Percentiles rank a stretch among this genome's conserved stretches.
Evolutionary conservation across 495 filamentous ascomycete genomes (phyloP).

Genomic region (Hypoxylon lienhwacheense): DNA sequence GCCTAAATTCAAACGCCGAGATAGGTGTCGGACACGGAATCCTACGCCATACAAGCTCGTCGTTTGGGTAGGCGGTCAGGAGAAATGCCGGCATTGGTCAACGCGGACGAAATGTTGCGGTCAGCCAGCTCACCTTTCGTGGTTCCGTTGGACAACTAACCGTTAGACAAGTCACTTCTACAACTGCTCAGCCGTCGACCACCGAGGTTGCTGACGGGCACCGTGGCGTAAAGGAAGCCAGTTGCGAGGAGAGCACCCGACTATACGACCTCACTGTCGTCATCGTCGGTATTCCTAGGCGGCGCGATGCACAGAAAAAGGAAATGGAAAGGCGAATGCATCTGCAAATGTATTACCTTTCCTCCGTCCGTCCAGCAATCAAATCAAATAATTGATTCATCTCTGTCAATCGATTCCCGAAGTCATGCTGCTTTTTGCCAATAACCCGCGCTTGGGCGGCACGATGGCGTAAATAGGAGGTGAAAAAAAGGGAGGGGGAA

Average conservation of each 20-base stretch:
- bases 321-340: slow-evolving; percentile 8
- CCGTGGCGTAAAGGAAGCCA: slow-evolving; percentile 31
- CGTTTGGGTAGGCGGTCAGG: slow-evolving; percentile 33
- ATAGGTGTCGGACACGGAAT: slow-evolving; percentile 15
- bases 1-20: slow-evolving; percentile 38
- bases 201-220: slow-evolving; percentile 25
- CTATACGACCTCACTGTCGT: slow-evolving; percentile 13
- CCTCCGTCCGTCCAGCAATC: slow-evolving; percentile 1
- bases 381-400: slow-evolving; percentile 6
- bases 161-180: slow-evolving; percentile 15
- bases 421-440: neutral
- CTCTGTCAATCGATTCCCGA: slow-evolving; percentile 11
- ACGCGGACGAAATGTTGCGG: slow-evolving; percentile 31
- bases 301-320: slow-evolving; percentile 4
- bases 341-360: slow-evolving; percentile 13
- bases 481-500: slow-evolving; percentile 5
- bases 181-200: slow-evolving; percentile 28
- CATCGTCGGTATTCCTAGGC: slow-evolving; percentile 15
- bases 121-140: slow-evolving; percentile 36
- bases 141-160: slow-evolving; percentile 17
- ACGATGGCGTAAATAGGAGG: slow-evolving; percentile 11
- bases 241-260: slow-evolving; percentile 25
- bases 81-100: slow-evolving; percentile 38
- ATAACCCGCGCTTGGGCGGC: slow-evolving; percentile 20
- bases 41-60: slow-evolving; percentile 33